These are phyloP conservation scores for Paracamarosporium sp. DNA, from an alignment of 2,329 filamentous ascomycete species.

Conservation along the genomic window DNA sequence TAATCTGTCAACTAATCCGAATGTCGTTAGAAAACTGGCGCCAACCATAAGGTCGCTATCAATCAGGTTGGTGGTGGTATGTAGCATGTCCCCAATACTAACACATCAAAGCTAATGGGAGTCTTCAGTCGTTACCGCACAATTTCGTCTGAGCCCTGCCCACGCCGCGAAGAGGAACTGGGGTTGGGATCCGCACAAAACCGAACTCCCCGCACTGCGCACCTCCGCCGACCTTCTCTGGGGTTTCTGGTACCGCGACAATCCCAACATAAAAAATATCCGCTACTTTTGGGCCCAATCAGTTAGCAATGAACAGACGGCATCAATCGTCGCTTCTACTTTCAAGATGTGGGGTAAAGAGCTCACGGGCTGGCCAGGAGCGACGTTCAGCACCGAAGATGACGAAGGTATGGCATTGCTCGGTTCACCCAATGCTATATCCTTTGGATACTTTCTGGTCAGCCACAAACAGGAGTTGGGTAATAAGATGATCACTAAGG, in stretches of 20 bases:
- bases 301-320: constrained; percentile 22
- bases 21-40: constrained; percentile 19
- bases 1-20: not conserved
- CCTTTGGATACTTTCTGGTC: constrained; percentile 29
- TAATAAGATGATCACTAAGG: constrained; percentile 19
- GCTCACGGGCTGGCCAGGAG: constrained; percentile 25
- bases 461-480: constrained; percentile 27
- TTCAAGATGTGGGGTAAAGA: constrained; percentile 7
- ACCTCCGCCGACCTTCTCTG: constrained; percentile 25
- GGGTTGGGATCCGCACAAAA: not conserved
- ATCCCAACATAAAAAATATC: constrained; percentile 18
- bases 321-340: constrained; percentile 20
- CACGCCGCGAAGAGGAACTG: not conserved
- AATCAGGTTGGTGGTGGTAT: constrained; percentile 1
- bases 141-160: constrained; percentile 1
- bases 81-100: not conserved
- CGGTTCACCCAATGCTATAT: constrained; percentile 27
- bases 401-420: constrained; percentile 24
- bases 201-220: constrained; percentile 21
- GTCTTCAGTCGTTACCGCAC: constrained; percentile 6
- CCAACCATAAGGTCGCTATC: constrained; percentile 15
- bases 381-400: constrained; percentile 11
- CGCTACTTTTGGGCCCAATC: constrained; percentile 25
- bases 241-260: constrained; percentile 21
- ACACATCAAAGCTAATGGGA: not conserved